A percentile compares a stretch with the other conserved stretches of the same genome.
Evolutionary conservation across 305 asterid genomes (phyloP).

Genomic region (Fraxinus greggii): DNA sequence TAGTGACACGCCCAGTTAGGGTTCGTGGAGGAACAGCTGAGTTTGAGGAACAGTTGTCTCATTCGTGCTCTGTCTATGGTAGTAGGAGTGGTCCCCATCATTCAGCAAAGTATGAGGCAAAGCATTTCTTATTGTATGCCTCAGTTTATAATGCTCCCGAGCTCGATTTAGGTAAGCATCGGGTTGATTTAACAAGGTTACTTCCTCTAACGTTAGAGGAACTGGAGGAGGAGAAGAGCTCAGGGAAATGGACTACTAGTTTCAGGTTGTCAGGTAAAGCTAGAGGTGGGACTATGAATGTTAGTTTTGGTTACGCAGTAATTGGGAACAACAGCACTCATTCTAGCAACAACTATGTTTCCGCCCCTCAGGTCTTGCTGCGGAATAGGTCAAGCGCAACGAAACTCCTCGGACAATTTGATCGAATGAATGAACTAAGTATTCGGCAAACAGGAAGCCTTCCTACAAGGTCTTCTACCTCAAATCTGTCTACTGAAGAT

Average conservation of each 20-base stretch:
- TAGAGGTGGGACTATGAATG: conserved; percentile 73
- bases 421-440: conserved; percentile 31
- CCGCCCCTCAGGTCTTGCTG: conserved; percentile 33
- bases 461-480: conserved; percentile 46
- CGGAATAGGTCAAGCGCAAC: conserved; percentile 36
- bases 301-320: conserved; percentile 73
- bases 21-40: conserved; percentile 50
- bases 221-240: conserved; percentile 76
- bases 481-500: conserved; percentile 48
- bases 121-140: conserved; percentile 72
- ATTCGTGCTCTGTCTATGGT: conserved; percentile 75
- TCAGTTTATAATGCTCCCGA: conserved; percentile 69
- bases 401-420: conserved; percentile 29
- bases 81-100: conserved; percentile 81
- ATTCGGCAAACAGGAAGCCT: conserved; percentile 52
- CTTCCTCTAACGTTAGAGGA: conserved; percentile 95
- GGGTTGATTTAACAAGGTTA: conserved; percentile 81
- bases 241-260: conserved; percentile 95
- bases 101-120: conserved; percentile 88
- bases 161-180: conserved; percentile 85
- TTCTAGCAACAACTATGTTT: conserved; percentile 29
- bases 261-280: conserved; percentile 83
- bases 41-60: conserved; percentile 73
- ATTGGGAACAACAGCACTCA: conserved; percentile 42
- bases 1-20: conserved; percentile 42